A percentile compares a stretch with the other conserved stretches of the same genome.
Evolutionary conservation across 495 filamentous ascomycete species (phyloP).

Genomic region (Podospora conica): DNA sequence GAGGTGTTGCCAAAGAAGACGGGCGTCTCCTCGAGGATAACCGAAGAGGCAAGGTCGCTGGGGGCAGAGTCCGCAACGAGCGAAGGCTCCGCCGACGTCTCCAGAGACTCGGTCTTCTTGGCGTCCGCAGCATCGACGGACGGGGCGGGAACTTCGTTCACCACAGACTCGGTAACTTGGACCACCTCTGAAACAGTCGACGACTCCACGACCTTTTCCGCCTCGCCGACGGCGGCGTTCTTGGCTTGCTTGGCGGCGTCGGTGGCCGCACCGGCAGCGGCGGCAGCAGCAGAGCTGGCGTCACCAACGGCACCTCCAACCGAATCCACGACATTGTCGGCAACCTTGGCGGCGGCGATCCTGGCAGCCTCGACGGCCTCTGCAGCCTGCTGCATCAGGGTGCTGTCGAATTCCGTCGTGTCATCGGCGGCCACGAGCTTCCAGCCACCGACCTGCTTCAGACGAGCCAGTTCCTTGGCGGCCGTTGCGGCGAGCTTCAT

Average conservation of each 20-base stretch:
- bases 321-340: constrained; percentile 1
- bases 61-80: constrained; percentile 10
- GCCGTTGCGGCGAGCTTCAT: constrained; percentile 76
- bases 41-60: constrained; percentile 16
- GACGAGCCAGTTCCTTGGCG: constrained; percentile 71
- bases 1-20: constrained; percentile 23
- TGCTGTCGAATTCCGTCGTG: constrained; percentile 64
- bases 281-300: not conserved
- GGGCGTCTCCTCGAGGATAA: constrained; percentile 22
- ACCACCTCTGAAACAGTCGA: not conserved
- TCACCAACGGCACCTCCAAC: not conserved
- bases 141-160: not conserved
- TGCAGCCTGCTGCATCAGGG: constrained; percentile 37
- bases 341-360: constrained; percentile 16
- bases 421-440: constrained; percentile 74
- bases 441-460: constrained; percentile 83
- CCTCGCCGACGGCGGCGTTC: constrained; percentile 18
- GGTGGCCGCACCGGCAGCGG: not conserved
- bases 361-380: constrained; percentile 31
- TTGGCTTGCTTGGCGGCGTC: constrained; percentile 11
- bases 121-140: constrained; percentile 11
- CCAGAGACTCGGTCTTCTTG: constrained; percentile 13
- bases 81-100: constrained; percentile 14
- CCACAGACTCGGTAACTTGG: not conserved
- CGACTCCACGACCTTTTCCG: constrained; percentile 5